Base-by-base conservation (phyloP, 2,329 filamentous ascomycete species). In the Phoma sp. region DNA sequence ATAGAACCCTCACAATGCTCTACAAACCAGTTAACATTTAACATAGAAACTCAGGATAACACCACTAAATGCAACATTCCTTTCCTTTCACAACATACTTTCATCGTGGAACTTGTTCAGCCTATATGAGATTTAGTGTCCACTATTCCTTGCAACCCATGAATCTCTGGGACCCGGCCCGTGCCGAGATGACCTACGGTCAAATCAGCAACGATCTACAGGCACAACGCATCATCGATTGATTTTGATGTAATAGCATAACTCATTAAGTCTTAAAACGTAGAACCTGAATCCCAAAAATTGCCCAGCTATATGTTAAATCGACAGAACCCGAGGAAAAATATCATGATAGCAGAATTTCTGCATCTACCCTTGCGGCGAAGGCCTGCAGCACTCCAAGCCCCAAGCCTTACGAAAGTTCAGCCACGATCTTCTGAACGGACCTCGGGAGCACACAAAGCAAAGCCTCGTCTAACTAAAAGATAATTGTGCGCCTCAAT, bases 121-220 rank as follows among this genome's bases (percentile, higher is more conserved):
- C 12, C 28, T 14, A 29, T 14, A 11, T 11, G 10, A 29, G 28
- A 5, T 11, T 5, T 29, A 12, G 28, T 29, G 4, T 14, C 9
- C 3, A 4, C 14, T 33, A 17, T 33, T 33, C 14, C n/a, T 33
- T 15, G 25, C 26, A 32, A 10, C 34, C 26, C 21, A 28, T 29
- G 14, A 39, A 10, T 15, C 17, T 28, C 34, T 23, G 28, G 20
- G 23, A 30, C 3, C 21, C 48, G 48, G 48, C n/a, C 34, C 48
- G 48, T 25, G 34, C 48, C 48, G 40, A 46, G 11, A 26, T 33
- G 26, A 17, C 18, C 18, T 39, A 28, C 12, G 5, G 12, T 33
- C 48, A 39, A 23, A 46, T 33, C 40, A 46, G 48, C 34, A 52
- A 52, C 17, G 48, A 52, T 52, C 40, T 39, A 11, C 48, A 45